Percentiles rank a stretch among this genome's conserved stretches.
phyloP scores from a whole-genome alignment of 202 grass and related monocot species.

The Bolboschoenoplectus hybrid region DNA sequence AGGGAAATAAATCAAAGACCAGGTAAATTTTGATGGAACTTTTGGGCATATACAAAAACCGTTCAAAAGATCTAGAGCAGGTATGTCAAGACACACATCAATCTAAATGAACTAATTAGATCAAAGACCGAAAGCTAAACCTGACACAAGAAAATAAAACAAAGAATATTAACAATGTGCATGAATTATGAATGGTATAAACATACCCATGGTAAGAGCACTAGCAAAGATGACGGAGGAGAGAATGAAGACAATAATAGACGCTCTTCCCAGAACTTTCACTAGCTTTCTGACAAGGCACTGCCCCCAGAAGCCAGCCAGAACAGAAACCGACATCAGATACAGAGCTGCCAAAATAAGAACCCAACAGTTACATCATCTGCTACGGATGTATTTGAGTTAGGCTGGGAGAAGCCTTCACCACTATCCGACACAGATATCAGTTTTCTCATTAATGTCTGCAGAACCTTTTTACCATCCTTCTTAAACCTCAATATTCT shows the following conservation, averaged over 20 bases:
- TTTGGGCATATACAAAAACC: background rate
- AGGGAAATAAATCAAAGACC: background rate
- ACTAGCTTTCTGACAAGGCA: conserved; percentile 82
- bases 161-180: background rate
- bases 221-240: conserved; percentile 91
- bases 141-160: background rate
- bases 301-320: conserved; percentile 98
- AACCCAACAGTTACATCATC: background rate
- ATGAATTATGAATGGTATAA: background rate
- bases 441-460: conserved; percentile 2
- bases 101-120: background rate
- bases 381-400: background rate
- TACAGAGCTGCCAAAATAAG: conserved; percentile 65
- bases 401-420: background rate
- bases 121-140: background rate
- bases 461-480: background rate
- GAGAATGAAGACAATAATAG: conserved; percentile 93
- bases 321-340: conserved; percentile 68
- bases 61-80: background rate
- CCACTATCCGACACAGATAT: background rate
- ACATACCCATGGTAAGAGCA: conserved; percentile 88
- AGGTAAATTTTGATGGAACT: background rate
- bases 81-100: background rate
- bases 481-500: background rate
- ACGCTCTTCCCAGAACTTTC: conserved; percentile 73